A percentile compares a stretch with the other conserved stretches of the same genome.
These are phyloP conservation scores for Xylaria sp. DNA, from an alignment of 2,329 filamentous ascomycete species.

Conservation along the genomic window DNA sequence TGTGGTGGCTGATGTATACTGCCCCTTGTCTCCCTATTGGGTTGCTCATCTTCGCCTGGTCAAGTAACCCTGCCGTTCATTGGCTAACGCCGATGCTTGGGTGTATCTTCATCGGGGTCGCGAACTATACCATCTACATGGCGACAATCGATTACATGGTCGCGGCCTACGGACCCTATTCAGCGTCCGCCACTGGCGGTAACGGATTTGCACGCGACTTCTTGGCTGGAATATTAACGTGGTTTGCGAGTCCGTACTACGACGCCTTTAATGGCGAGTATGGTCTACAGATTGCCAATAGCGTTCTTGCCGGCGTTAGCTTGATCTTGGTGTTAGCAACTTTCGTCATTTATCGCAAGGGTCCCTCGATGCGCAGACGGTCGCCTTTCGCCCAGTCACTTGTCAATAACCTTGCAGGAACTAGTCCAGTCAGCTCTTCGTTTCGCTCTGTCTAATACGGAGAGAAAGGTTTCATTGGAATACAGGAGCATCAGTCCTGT, in stretches of 20 bases:
- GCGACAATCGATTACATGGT: conserved; percentile 76
- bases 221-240: conserved; percentile 71
- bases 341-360: conserved; percentile 67
- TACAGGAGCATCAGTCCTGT: not conserved
- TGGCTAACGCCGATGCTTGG: conserved; percentile 74
- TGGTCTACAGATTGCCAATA: conserved; percentile 64
- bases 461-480: not conserved
- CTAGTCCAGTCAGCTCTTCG: not conserved
- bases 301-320: conserved; percentile 62
- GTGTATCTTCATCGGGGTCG: conserved; percentile 68
- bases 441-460: not conserved
- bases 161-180: conserved; percentile 73
- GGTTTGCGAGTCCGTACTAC: conserved; percentile 68
- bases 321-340: conserved; percentile 64
- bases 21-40: conserved; percentile 70
- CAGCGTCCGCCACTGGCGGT: conserved; percentile 73
- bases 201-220: conserved; percentile 75
- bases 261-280: conserved; percentile 54
- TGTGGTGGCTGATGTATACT: conserved; percentile 70
- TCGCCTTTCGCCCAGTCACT: conserved; percentile 65
- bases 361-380: conserved; percentile 60
- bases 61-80: conserved; percentile 63
- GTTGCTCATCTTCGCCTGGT: conserved; percentile 72
- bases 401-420: not conserved
- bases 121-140: conserved; percentile 73